Percentiles rank a stretch among this genome's conserved stretches.
phyloP scores from a whole-genome alignment of 352 stramenopile genomes.

The Phytophthora tubulina region DNA sequence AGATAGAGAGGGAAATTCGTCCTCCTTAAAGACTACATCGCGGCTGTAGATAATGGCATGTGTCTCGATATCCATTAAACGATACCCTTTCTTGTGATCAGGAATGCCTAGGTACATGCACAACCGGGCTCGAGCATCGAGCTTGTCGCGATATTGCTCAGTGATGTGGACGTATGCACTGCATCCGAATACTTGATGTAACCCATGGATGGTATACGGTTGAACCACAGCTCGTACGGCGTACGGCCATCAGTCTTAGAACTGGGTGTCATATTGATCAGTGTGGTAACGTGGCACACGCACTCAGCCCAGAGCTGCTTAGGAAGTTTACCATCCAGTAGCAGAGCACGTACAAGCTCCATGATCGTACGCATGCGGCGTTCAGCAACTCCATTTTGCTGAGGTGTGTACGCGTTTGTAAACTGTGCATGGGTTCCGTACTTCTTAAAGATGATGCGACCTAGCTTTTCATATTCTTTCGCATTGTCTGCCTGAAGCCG shows the following conservation, averaged over 20 bases:
- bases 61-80: no score
- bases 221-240: conserved; percentile 19
- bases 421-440: conserved; percentile 27
- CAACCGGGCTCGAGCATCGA: no score
- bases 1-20: no score
- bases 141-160: conserved; percentile 5
- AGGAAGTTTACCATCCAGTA: background rate
- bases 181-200: conserved; percentile 10
- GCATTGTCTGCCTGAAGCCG: conserved; percentile 19
- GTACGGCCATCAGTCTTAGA: background rate
- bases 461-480: conserved; percentile 25
- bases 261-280: conserved; percentile 12
- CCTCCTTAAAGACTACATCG: no score
- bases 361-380: conserved; percentile 19
- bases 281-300: background rate
- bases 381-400: conserved; percentile 31
- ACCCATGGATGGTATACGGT: conserved; percentile 4
- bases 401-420: conserved; percentile 15
- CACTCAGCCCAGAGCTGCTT: no score
- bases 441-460: conserved; percentile 7
- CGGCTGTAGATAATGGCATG: no score
- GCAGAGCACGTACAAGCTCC: conserved; percentile 9
- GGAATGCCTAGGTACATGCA: no score
- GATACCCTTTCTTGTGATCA: no score
- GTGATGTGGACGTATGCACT: background rate